A percentile compares a stretch with the other conserved stretches of the same genome.
Evolutionary conservation across 2,329 filamentous ascomycete genomes (phyloP).

Genomic region (Paramyrothecium sp.): DNA sequence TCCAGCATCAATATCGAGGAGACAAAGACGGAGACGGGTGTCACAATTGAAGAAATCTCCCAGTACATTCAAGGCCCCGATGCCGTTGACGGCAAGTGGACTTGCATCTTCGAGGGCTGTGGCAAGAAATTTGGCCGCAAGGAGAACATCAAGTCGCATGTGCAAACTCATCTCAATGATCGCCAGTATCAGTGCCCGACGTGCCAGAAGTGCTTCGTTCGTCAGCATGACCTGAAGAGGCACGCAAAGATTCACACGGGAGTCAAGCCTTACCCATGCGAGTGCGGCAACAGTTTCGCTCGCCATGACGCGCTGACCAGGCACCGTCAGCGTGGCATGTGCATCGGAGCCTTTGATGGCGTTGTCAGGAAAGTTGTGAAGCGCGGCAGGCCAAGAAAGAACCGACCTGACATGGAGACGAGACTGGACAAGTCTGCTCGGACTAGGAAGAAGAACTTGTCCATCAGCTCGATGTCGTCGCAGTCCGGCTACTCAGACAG

Average conservation of each 20-base stretch:
- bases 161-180: conserved; percentile 96
- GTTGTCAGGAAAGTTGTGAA: conserved; percentile 59
- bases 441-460: conserved; percentile 56
- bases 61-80: conserved; percentile 73
- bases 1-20: conserved; percentile 64
- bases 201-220: conserved; percentile 93
- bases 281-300: conserved; percentile 92
- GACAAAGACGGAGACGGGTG: conserved; percentile 73
- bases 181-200: conserved; percentile 91
- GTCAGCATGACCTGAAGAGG: conserved; percentile 94
- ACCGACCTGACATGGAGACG: conserved; percentile 54
- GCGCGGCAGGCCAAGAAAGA: conserved; percentile 63
- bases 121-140: conserved; percentile 92
- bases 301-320: conserved; percentile 92
- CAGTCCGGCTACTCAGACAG: conserved; percentile 57
- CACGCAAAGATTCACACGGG: conserved; percentile 97
- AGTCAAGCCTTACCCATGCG: conserved; percentile 91
- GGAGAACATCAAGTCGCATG: conserved; percentile 98
- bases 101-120: conserved; percentile 75
- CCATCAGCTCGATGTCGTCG: conserved; percentile 49
- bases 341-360: conserved; percentile 89
- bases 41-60: conserved; percentile 81
- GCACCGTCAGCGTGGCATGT: conserved; percentile 94
- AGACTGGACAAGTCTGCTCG: conserved; percentile 55
- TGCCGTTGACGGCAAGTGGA: conserved; percentile 73